Base-by-base conservation (phyloP, 352 stramenopile genomes). In the Blastocystis sp. region DNA sequence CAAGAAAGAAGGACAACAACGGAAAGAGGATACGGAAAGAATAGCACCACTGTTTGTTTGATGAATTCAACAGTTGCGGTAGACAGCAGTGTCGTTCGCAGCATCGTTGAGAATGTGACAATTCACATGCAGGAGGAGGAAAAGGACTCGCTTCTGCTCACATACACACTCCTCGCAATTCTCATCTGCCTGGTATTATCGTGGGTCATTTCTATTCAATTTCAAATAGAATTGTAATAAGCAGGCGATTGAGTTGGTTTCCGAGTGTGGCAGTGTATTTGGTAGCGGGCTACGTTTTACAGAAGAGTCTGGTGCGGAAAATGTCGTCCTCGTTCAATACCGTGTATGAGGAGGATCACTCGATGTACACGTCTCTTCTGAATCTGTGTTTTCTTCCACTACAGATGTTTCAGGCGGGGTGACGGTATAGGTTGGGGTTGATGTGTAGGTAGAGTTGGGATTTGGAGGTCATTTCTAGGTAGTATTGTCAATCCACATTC, bases 1-100 rank as follows among this genome's bases (percentile, higher is more conserved):
- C n/a, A n/a, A n/a, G n/a, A n/a, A n/a, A n/a, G n/a, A n/a, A n/a
- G n/a, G n/a, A n/a, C n/a, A n/a, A n/a, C n/a, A n/a, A n/a, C n/a
- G n/a, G n/a, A n/a, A n/a, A n/a, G n/a, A n/a, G n/a, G n/a, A n/a
- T n/a, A n/a, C n/a, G n/a, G n/a, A n/a, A n/a, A n/a, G n/a, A n/a
- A n/a, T n/a, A n/a, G n/a, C n/a, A n/a, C n/a, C n/a, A n/a, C n/a
- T 72, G 61, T 72, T 72, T 72, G 61, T 72, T 72, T 72, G 18
- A 72, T 72, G 61, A 72, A 72, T 42, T 42, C 21, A 27, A 72
- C 61, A 29, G 61, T 42, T 0, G 14, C 38, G 18, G 27, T 36
- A 14, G 38, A 72, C 38, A 27, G 38, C 29, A 72, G 61, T 72
- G 38, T 72, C 38, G 38, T 72, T 72, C 27, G 61, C 6, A 44